Percentiles rank a stretch among this genome's conserved stretches.
Conservation (phyloP, 78 protist species). For the Mastigamoeba balamuthi region DNA sequence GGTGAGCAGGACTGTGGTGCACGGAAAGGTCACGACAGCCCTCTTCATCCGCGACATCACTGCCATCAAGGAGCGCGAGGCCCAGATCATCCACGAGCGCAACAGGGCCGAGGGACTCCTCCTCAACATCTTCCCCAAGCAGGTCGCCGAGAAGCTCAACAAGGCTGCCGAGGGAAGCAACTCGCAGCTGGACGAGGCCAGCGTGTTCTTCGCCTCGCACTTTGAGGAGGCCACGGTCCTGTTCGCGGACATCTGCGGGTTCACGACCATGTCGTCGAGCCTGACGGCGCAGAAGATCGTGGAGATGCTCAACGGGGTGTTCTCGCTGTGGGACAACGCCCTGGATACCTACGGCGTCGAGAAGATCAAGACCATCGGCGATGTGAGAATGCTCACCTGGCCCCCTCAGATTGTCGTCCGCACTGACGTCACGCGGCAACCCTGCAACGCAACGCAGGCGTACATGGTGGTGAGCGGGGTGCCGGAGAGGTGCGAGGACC, state of each 20-base stretch:
- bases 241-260: conserved; percentile 64
- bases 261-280: conserved; percentile 37
- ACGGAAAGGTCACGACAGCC: too few species aligned
- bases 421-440: too few species aligned
- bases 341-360: conserved; percentile 63
- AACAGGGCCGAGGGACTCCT: background rate
- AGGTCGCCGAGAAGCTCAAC: conserved; percentile 11
- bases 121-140: conserved; percentile 22
- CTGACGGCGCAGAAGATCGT: conserved; percentile 38
- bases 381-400: too few species aligned
- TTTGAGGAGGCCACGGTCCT: conserved; percentile 36
- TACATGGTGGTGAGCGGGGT: conserved; percentile 40
- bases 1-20: too few species aligned
- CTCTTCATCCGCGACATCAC: too few species aligned
- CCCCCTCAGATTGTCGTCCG: too few species aligned
- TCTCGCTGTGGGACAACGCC: too few species aligned
- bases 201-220: conserved; percentile 10
- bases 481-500: conserved; percentile 5
- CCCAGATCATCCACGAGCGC: too few species aligned
- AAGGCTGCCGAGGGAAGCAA: background rate
- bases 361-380: conserved; percentile 73
- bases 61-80: too few species aligned
- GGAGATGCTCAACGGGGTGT: conserved; percentile 43
- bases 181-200: background rate
- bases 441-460: too few species aligned